These are phyloP conservation scores for Cytauxzoon felis DNA, from an alignment of 169 alveolate species.

Conservation along the genomic window DNA sequence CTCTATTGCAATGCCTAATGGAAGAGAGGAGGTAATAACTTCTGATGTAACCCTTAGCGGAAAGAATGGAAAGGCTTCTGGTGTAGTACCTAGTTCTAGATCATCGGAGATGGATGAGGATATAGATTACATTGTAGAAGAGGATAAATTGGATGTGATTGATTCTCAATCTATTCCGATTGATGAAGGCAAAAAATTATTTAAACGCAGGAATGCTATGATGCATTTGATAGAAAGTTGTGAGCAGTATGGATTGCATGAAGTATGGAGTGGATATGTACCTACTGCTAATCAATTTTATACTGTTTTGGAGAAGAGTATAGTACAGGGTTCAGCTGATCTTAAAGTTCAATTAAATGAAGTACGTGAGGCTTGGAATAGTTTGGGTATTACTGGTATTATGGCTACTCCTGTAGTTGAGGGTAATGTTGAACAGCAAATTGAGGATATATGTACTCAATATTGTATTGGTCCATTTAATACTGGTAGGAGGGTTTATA, in stretches of 20 bases:
- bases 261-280: conserved; percentile 44
- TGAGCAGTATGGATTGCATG: conserved; percentile 55
- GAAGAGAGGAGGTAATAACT: background rate
- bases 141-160: no score
- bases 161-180: no score
- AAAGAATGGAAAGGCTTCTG: background rate
- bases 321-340: conserved; percentile 20
- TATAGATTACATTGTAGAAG: background rate
- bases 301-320: conserved; percentile 29
- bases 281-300: conserved; percentile 38
- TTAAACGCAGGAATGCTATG: conserved; percentile 41
- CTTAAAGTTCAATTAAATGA: conserved; percentile 20
- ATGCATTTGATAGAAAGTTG: conserved; percentile 53
- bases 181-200: conserved; percentile 42
- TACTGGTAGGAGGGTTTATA: conserved; percentile 61
- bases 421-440: conserved; percentile 58
- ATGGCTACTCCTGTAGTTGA: conserved; percentile 45
- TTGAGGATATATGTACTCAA: conserved; percentile 67
- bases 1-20: no score
- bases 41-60: background rate
- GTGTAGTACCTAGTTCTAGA: no score
- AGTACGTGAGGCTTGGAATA: conserved; percentile 37
- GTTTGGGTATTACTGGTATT: conserved; percentile 8
- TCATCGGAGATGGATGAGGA: conserved; percentile 1
- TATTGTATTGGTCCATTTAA: conserved; percentile 51